Evolutionary conservation across 768 basidiomycete genomes (phyloP).

Genomic region (Goffeauzyma gilvescens): DNA sequence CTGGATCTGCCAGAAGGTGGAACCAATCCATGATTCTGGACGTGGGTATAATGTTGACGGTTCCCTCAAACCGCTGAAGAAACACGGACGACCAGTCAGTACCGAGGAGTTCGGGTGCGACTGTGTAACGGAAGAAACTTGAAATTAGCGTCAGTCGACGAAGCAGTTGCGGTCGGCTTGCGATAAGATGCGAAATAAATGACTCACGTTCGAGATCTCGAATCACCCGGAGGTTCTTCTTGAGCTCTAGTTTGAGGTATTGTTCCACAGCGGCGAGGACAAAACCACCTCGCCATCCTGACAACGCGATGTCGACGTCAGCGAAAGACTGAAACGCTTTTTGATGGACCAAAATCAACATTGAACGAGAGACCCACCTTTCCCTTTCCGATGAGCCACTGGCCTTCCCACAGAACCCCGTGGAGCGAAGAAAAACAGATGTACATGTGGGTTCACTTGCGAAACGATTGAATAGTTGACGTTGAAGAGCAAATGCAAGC

Average conservation of each 20-base stretch:
- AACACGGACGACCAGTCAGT: slow-evolving; percentile 96
- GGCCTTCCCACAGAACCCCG: slow-evolving; percentile 39
- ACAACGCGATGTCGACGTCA: neutral
- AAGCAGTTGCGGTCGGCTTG: no score
- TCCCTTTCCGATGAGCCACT: slow-evolving; percentile 81
- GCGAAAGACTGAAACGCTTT: neutral
- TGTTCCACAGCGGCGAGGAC: slow-evolving; percentile 79
- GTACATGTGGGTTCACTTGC: slow-evolving; percentile 69
- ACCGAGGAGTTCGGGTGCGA: slow-evolving; percentile 78
- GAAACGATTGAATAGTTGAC: slow-evolving; percentile 86
- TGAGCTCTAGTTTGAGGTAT: slow-evolving; percentile 82
- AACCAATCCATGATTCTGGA: slow-evolving; percentile 72
- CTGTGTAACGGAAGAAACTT: no score
- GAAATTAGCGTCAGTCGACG: no score
- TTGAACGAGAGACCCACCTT: slow-evolving; percentile 34
- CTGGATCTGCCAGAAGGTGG: slow-evolving; percentile 63
- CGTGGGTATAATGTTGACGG: slow-evolving; percentile 35
- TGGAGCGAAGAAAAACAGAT: slow-evolving; percentile 82
- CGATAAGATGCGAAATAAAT: no score
- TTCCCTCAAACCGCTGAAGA: slow-evolving; percentile 63
- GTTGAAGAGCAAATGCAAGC: slow-evolving; percentile 38
- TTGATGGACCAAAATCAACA: neutral
- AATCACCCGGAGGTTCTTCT: slow-evolving; percentile 93
- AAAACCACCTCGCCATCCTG: slow-evolving; percentile 90
- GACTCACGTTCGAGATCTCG: slow-evolving; percentile 88